Evolutionary conservation across 805 yeast genomes (phyloP), one percentile per base, ranked within the genome.

Genomic region (Suhomyces sp.): DNA sequence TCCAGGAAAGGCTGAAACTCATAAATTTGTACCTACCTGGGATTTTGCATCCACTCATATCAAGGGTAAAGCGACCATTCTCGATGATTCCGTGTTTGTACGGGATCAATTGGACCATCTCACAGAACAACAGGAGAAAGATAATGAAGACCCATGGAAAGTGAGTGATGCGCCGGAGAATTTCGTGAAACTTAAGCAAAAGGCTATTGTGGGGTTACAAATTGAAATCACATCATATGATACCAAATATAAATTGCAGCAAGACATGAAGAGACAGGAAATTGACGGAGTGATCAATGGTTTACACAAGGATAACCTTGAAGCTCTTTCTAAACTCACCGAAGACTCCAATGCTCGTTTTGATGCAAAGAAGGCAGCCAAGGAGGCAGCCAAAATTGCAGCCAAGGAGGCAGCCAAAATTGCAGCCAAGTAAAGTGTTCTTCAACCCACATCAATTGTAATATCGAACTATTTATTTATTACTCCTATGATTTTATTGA

Each of bases 21-120:
- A 77, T 42, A 79, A 77, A 49, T 68, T 66, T 26, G 86, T 79
- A n/a, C 84, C 86, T 12, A 80, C 86, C 1, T 81, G 85, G 85
- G 80, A 76, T 51, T 79, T 72, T 55, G 77, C 74, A 2, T 57
- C 74, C 4, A 78, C 74, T 20, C 84, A 81, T 48, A 61, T 72
- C 27, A 61, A 72, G 38, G 86, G 86, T 3, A 68, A 53, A 19
- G 68, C 81, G 7, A 60, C 41, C 17, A 50, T 75, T 11, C 53
- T 65, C 14, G 77, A 72, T 33, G 72, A 70, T 33, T 49, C 54
- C 16, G 71, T 62, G 12, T 76, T 72, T 60, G 64, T 79, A 7
- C 45, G 70, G 25, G 39, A 53, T 0, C 79, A 74, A 46, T 49
- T 79, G 27, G 59, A 63, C 16, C 49, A 50, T 15, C 54, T 79